Conservation (phyloP, 2,329 filamentous ascomycete genomes). For the Aspergillus sp. region DNA sequence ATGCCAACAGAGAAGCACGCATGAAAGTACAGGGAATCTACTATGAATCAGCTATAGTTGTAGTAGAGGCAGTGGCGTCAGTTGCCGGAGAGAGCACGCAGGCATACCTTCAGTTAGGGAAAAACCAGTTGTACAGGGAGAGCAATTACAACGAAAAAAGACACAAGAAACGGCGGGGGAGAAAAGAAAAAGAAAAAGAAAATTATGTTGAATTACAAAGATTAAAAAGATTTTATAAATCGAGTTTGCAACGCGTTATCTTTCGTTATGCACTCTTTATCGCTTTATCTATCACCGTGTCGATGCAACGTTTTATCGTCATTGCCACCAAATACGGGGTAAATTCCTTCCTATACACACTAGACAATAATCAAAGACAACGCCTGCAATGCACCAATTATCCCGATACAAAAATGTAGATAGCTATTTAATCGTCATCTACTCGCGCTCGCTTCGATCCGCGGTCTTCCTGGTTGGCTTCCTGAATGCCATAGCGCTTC, state of each 20-base stretch:
- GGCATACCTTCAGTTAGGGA: not conserved
- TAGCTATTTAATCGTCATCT: conserved; percentile 54
- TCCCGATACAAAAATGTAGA: conserved; percentile 2
- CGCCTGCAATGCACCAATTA: conserved; percentile 24
- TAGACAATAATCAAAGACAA: conserved; percentile 6
- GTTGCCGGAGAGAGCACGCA: not conserved
- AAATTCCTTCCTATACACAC: too few species aligned
- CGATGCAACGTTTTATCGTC: too few species aligned
- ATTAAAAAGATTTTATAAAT: too few species aligned
- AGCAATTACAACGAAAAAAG: not conserved
- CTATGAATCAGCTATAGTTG: not conserved
- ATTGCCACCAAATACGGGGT: too few species aligned
- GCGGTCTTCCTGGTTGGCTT: conserved; percentile 29
- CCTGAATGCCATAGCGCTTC: conserved; percentile 41
- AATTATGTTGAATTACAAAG: too few species aligned
- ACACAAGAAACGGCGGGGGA: not conserved
- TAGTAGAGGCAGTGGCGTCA: not conserved
- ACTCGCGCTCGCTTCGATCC: conserved; percentile 66
- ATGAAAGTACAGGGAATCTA: not conserved
- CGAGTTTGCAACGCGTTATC: too few species aligned
- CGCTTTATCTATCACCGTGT: too few species aligned
- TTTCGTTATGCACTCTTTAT: too few species aligned
- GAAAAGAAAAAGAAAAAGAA: too few species aligned
- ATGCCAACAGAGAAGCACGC: too few species aligned
- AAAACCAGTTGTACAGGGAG: not conserved